phyloP scores from a whole-genome alignment of 257 asterid species.

The Anisodus acutangulus region DNA sequence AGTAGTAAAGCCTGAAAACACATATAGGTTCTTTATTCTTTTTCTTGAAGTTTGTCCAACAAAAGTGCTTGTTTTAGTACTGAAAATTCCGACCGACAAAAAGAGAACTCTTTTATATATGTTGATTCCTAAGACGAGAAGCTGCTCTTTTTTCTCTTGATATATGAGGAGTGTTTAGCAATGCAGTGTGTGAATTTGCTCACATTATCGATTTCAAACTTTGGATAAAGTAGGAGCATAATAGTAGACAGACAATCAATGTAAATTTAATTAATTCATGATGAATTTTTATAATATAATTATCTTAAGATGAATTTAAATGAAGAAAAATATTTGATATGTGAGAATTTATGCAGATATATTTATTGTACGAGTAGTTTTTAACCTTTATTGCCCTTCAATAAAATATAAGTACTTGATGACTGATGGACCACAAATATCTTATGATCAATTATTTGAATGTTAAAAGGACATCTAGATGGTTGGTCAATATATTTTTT shows the following conservation, averaged over 20 bases:
- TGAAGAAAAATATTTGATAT: no score
- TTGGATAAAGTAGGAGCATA: not conserved
- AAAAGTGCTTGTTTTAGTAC: not conserved
- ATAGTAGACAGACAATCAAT: not conserved
- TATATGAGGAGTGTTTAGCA: not conserved
- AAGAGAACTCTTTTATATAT: slow-evolving; percentile 8
- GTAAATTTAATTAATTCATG: no score
- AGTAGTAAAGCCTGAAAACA: slow-evolving; percentile 3
- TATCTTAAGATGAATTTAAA: no score
- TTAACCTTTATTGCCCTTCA: not conserved
- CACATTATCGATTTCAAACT: not conserved
- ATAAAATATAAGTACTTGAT: not conserved
- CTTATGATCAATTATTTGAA: slow-evolving; percentile 12
- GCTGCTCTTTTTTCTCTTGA: not conserved
- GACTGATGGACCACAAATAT: slow-evolving; percentile 22
- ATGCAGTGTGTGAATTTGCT: no score
- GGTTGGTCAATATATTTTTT: not conserved
- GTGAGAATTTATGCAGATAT: no score
- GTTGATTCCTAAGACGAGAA: slow-evolving; percentile 31
- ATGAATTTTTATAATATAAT: no score
- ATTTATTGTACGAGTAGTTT: not conserved
- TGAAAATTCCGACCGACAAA: slow-evolving; percentile 15
- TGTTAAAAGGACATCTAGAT: not conserved
- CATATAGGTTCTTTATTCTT: not conserved
- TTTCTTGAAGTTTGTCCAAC: slow-evolving; percentile 14